Evolutionary conservation across 768 basidiomycete species (phyloP).

Genomic region (Mycena alexandri): DNA sequence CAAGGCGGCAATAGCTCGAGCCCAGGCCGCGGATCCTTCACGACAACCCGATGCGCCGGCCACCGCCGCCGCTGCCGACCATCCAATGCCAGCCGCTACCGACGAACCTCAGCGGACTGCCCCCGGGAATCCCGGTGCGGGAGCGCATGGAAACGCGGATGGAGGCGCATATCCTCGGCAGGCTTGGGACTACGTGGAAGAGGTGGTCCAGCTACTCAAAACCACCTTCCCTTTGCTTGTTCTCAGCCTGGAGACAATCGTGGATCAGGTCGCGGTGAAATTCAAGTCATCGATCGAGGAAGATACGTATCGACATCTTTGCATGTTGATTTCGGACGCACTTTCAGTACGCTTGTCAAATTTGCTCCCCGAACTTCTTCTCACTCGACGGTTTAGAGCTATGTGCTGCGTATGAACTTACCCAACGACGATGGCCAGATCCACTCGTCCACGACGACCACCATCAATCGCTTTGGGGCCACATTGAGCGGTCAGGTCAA

Average conservation of each 20-base stretch:
- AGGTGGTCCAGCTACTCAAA: slow-evolving; percentile 93
- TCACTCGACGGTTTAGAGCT: slow-evolving; percentile 61
- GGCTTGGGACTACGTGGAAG: slow-evolving; percentile 92
- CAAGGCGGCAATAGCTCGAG: slow-evolving; percentile 55
- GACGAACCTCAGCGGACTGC: slow-evolving; percentile 37
- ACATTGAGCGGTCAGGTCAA: slow-evolving; percentile 70
- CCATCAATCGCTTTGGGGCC: slow-evolving; percentile 69
- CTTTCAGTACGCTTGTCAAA: slow-evolving; percentile 69
- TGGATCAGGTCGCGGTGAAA: slow-evolving; percentile 91
- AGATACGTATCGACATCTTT: slow-evolving; percentile 92
- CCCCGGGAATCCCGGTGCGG: slow-evolving; percentile 20
- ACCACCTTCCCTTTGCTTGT: slow-evolving; percentile 96
- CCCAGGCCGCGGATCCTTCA: slow-evolving; percentile 46
- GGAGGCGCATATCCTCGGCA: slow-evolving; percentile 61
- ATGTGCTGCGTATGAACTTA: slow-evolving; percentile 73
- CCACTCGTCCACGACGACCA: slow-evolving; percentile 64
- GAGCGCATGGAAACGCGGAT: slow-evolving; percentile 43
- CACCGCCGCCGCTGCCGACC: slow-evolving; percentile 22
- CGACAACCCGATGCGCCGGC: slow-evolving; percentile 43
- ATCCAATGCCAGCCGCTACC: slow-evolving; percentile 37
- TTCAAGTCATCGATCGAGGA: slow-evolving; percentile 94
- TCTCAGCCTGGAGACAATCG: slow-evolving; percentile 95
- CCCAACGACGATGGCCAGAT: slow-evolving; percentile 79
- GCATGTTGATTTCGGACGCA: slow-evolving; percentile 89
- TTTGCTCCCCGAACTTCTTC: slow-evolving; percentile 2